phyloP scores from a whole-genome alignment of 1,284 basidiomycete genomes.

The Cutaneotrichosporon curvatum region DNA sequence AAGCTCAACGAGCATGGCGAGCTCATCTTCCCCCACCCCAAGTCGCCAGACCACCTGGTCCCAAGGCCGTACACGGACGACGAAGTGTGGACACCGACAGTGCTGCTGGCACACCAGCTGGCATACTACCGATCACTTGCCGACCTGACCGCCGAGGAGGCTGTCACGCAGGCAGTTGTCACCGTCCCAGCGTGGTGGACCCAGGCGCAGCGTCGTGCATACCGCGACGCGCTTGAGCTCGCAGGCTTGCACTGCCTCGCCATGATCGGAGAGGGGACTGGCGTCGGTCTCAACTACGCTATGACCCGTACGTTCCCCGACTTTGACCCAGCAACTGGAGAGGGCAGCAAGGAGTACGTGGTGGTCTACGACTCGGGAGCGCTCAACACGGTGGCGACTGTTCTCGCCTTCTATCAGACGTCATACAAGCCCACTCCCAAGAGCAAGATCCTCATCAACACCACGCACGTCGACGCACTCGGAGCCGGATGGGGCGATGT shows the following conservation, averaged over 20 bases:
- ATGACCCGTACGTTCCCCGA: slow-evolving; percentile 81
- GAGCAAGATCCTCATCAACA: slow-evolving; percentile 50
- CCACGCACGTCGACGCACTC: slow-evolving; percentile 66
- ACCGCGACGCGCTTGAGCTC: slow-evolving; percentile 84
- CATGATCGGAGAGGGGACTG: slow-evolving; percentile 86
- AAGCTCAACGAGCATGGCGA: slow-evolving; percentile 48
- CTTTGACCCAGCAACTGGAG: slow-evolving; percentile 30
- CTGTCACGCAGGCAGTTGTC: slow-evolving; percentile 70
- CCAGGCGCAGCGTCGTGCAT: slow-evolving; percentile 77
- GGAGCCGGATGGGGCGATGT: slow-evolving; percentile 74
- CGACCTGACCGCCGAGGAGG: slow-evolving; percentile 60
- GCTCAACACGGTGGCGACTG: slow-evolving; percentile 74
- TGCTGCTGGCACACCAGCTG: slow-evolving; percentile 90
- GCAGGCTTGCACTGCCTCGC: slow-evolving; percentile 76
- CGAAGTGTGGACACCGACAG: slow-evolving; percentile 66
- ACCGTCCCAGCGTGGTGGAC: slow-evolving; percentile 82
- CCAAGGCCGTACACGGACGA: slow-evolving; percentile 51
- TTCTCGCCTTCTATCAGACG: slow-evolving; percentile 69
- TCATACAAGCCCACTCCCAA: slow-evolving; percentile 43
- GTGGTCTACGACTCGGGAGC: slow-evolving; percentile 93
- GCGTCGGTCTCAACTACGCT: slow-evolving; percentile 89
- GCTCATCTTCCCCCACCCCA: slow-evolving; percentile 62
- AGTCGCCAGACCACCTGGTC: slow-evolving; percentile 57
- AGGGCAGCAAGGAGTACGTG: slow-evolving; percentile 65
- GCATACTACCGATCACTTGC: slow-evolving; percentile 84